Evolutionary conservation across 371 early-diverging fungal genomes (phyloP).

Genomic region (Capniomyces stellatus): DNA sequence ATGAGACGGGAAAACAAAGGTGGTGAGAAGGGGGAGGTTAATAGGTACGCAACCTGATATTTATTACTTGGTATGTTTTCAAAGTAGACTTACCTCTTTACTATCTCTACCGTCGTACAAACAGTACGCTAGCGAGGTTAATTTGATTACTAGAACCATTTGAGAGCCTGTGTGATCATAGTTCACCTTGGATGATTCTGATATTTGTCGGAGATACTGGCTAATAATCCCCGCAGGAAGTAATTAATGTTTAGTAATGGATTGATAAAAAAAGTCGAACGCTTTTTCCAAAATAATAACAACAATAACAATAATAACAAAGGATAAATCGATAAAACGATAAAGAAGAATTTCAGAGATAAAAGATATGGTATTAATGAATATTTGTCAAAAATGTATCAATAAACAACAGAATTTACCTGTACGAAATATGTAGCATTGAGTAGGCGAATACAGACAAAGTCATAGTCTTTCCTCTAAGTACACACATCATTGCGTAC

Average conservation of each 20-base stretch:
- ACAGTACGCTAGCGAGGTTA: constrained; percentile 71
- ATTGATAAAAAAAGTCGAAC: background rate
- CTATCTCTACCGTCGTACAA: constrained; percentile 42
- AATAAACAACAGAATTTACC: constrained; percentile 27
- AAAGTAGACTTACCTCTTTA: background rate
- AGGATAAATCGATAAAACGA: background rate
- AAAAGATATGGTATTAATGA: too few species aligned
- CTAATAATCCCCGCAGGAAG: background rate
- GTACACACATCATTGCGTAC: constrained; percentile 31
- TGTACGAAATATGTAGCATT: constrained; percentile 57
- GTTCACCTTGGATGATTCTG: constrained; percentile 3
- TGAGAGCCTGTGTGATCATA: constrained; percentile 75
- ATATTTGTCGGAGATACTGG: constrained; percentile 2
- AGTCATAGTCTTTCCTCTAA: constrained; percentile 33
- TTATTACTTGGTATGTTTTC: background rate
- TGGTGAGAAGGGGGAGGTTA: background rate
- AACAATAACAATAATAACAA: background rate
- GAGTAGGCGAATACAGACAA: constrained; percentile 44
- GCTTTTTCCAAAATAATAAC: background rate
- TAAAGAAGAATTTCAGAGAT: too few species aligned
- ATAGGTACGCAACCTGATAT: background rate
- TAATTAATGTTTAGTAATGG: background rate
- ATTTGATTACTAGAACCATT: constrained; percentile 81
- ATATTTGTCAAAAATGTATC: too few species aligned
- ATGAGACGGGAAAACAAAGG: background rate